Evolutionary conservation across 768 basidiomycete species (phyloP).

Genomic region (Dentipellis fragilis): DNA sequence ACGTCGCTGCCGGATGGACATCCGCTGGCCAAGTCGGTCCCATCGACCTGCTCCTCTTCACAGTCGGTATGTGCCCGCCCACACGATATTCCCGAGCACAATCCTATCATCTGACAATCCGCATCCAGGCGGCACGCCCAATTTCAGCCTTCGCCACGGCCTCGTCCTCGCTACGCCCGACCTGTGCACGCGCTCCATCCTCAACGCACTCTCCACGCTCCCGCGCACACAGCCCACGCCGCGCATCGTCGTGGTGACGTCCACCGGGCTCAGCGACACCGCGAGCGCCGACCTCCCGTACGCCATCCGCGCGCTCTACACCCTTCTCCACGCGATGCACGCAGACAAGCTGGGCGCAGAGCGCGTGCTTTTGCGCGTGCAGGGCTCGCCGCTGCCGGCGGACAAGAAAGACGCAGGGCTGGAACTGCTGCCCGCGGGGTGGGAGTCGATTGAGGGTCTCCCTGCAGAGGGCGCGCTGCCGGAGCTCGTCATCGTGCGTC

Average conservation of each 20-base stretch:
- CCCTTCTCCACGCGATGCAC: conserved; percentile 35
- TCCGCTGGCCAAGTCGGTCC: conserved; percentile 24
- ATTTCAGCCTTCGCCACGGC: conserved; percentile 39
- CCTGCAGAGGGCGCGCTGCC: conserved; percentile 35
- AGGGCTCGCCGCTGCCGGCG: conserved; percentile 37
- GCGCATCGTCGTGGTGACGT: conserved; percentile 44
- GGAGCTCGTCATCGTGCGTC: conserved; percentile 39
- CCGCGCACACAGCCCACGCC: conserved; percentile 25
- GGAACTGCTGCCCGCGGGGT: conserved; percentile 34
- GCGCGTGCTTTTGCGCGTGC: conserved; percentile 34
- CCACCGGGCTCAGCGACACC: conserved; percentile 37
- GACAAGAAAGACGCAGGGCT: conserved; percentile 27
- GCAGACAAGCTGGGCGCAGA: conserved; percentile 56
- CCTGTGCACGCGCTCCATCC: conserved; percentile 46
- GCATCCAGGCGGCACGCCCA: conserved; percentile 30
- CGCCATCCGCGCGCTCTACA: conserved; percentile 39
- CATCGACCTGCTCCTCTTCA: conserved; percentile 50
- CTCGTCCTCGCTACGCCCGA: conserved; percentile 38
- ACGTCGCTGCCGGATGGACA: conserved; percentile 44
- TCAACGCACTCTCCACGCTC: conserved; percentile 47
- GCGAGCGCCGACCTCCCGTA: conserved; percentile 39
- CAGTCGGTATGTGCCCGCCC: conserved; percentile 37
- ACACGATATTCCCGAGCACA: not conserved
- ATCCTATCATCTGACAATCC: conserved; percentile 3
- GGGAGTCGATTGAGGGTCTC: conserved; percentile 32